These are phyloP conservation scores for Bipolaris gigantea DNA, from an alignment of 2,329 filamentous ascomycete species.

Conservation along the genomic window DNA sequence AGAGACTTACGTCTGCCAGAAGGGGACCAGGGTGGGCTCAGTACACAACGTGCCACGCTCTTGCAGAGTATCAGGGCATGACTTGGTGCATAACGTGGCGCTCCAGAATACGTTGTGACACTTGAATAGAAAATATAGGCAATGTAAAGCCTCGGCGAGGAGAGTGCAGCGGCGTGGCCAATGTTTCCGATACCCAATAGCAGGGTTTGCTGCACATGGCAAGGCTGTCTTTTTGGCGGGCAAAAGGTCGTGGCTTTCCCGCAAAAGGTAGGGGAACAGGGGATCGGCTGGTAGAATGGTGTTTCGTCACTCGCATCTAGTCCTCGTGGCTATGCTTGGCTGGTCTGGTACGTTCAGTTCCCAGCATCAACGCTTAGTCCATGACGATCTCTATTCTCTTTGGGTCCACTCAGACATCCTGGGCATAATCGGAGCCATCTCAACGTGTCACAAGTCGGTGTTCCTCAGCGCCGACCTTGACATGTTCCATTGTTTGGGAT, in stretches of 20 bases:
- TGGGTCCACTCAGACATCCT: constrained; percentile 12
- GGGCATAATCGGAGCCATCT: constrained; percentile 13
- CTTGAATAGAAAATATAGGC: background rate
- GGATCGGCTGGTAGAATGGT: background rate
- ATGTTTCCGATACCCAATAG: background rate
- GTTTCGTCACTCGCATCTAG: constrained; percentile 1
- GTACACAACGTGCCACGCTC: background rate
- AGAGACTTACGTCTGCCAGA: background rate
- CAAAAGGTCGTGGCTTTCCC: background rate
- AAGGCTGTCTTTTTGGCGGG: background rate
- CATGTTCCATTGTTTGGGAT: constrained; percentile 12
- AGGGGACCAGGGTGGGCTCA: constrained; percentile 1
- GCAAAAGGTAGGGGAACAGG: background rate
- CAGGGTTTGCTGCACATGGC: background rate
- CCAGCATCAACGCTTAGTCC: constrained; percentile 2
- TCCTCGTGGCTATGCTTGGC: constrained; percentile 1
- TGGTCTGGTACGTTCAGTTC: constrained; percentile 4
- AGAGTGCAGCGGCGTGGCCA: constrained; percentile 1
- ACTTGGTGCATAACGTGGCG: background rate
- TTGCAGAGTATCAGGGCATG: background rate
- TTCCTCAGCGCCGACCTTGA: constrained; percentile 16
- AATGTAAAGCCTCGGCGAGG: background rate
- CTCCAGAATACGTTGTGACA: background rate
- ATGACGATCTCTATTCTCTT: constrained; percentile 20
- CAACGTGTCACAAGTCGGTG: constrained; percentile 30